Conservation (phyloP, 2,329 filamentous ascomycete genomes). For the Monilinia fructicola region DNA sequence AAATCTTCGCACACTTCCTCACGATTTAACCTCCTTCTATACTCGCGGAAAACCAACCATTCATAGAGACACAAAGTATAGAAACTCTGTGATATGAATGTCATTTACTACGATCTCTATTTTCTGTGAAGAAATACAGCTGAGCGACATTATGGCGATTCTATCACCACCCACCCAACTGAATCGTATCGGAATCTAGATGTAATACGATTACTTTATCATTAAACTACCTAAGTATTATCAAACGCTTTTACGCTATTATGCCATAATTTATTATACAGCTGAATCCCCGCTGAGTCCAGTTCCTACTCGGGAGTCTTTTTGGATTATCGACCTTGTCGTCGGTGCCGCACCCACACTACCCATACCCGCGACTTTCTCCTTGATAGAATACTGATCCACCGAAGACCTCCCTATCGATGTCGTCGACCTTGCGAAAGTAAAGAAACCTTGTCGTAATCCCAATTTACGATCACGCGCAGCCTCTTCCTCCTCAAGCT, state of each 20-base stretch:
- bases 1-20: too few relatives aligned
- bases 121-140: too few relatives aligned
- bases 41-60: too few relatives aligned
- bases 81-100: too few relatives aligned
- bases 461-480: background rate
- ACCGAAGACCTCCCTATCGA: background rate
- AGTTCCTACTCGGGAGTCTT: background rate
- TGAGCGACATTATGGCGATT: too few relatives aligned
- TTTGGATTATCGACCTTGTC: background rate
- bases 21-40: too few relatives aligned
- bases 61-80: too few relatives aligned
- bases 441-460: constrained; percentile 17
- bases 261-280: background rate
- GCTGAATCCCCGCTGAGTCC: background rate
- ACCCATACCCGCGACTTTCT: constrained; percentile 27
- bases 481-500: background rate
- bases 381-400: constrained; percentile 23
- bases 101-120: background rate
- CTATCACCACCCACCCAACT: too few relatives aligned
- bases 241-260: background rate
- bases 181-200: too few relatives aligned
- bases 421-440: constrained; percentile 2
- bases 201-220: background rate
- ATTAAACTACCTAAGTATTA: background rate
- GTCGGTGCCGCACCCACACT: constrained; percentile 1